Base-by-base conservation (phyloP, 768 basidiomycete genomes). In the Amylocystis lapponica region DNA sequence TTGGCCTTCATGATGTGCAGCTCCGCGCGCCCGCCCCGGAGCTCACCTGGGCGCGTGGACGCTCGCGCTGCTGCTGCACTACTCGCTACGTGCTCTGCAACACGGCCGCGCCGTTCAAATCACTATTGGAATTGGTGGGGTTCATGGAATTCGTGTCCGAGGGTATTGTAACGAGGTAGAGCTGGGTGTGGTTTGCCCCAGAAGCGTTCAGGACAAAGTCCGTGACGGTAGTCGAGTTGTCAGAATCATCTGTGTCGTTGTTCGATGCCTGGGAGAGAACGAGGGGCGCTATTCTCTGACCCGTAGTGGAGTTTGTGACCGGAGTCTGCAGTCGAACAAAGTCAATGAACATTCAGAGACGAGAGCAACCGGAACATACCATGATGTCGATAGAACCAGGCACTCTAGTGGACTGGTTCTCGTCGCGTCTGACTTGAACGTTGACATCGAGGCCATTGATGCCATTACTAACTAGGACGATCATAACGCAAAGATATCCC, bases 381-480 rank as follows among this genome's bases (percentile, higher is more conserved):
- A 75, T 60, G 46, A 82, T 70, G 48, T 72, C 67, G 36, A 81
- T 60, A 4, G 43, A 63, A 4, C 79, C 77, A 8, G 64, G 55
- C 7, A 62, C 66, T 2, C 62, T 60, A 13, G 41, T 29, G 8
- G 13, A 21, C 39, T 32, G 29, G 16, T 26, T 39, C 31, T 5
- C 21, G n/a, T 48, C 40, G 21, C 40, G 40, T 27, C 40, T 29
- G 52, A n/a, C n/a, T n/a, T n/a, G n/a, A n/a, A n/a, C n/a, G n/a
- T n/a, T n/a, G n/a, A n/a, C n/a, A n/a, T n/a, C n/a, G n/a, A n/a
- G n/a, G n/a, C n/a, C n/a, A n/a, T n/a, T n/a, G n/a, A n/a, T n/a
- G n/a, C n/a, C n/a, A n/a, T n/a, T n/a, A n/a, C n/a, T n/a, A n/a
- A n/a, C n/a, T n/a, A n/a, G n/a, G n/a, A n/a, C n/a, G n/a, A n/a